Percentiles rank a stretch among this genome's conserved stretches.
These are phyloP conservation scores for Chlorella variabilis DNA, from an alignment of 163 green algal genomes.

Conservation along the genomic window DNA sequence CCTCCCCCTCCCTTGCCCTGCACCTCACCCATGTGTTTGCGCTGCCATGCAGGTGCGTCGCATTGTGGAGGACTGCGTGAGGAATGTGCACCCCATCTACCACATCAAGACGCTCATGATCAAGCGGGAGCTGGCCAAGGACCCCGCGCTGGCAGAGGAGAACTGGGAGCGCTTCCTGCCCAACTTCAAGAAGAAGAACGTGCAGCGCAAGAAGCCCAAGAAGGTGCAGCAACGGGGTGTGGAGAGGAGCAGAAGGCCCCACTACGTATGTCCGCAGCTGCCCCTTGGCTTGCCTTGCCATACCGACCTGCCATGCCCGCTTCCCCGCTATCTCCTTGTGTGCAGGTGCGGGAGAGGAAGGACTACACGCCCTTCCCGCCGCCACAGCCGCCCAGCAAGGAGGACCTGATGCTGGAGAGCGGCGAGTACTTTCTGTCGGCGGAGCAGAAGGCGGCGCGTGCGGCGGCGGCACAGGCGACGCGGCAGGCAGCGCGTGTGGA, in stretches of 20 bases:
- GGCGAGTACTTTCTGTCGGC: slow-evolving; percentile 97
- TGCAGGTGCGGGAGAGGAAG: slow-evolving; percentile 75
- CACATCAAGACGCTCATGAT: slow-evolving; percentile 99
- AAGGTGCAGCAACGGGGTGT: slow-evolving; percentile 42
- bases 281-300: neutral
- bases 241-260: neutral
- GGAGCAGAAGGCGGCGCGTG: slow-evolving; percentile 71
- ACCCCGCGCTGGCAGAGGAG: slow-evolving; percentile 86
- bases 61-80: slow-evolving; percentile 98
- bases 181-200: slow-evolving; percentile 99
- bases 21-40: neutral
- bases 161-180: slow-evolving; percentile 99
- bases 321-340: too few species aligned
- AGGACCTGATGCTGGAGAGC: slow-evolving; percentile 91
- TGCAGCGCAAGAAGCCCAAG: slow-evolving; percentile 87
- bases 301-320: neutral
- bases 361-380: slow-evolving; percentile 97
- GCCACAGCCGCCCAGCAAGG: slow-evolving; percentile 88
- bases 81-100: slow-evolving; percentile 99
- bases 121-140: slow-evolving; percentile 98
- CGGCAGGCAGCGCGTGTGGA: slow-evolving; percentile 64
- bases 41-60: slow-evolving; percentile 62
- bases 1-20: too few species aligned
- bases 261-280: too few species aligned
- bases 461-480: slow-evolving; percentile 61